Percentiles rank a stretch among this genome's conserved stretches.
phyloP scores from a whole-genome alignment of 2,329 filamentous ascomycete genomes.

The Aspergillus pseudoterreus region DNA sequence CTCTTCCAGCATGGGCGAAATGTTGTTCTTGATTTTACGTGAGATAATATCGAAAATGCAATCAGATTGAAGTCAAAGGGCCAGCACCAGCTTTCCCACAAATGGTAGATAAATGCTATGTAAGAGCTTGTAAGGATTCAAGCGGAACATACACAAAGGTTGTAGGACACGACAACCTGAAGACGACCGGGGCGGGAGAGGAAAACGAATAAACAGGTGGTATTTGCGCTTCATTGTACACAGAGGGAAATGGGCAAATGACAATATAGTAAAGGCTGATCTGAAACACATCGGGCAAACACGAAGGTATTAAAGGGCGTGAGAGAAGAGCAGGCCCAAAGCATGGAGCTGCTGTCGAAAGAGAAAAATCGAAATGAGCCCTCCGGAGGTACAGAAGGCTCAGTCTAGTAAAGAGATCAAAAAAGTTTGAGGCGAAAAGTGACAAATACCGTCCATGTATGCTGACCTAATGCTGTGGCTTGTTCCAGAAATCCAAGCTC shows the following conservation, averaged over 20 bases:
- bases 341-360: constrained; percentile 1
- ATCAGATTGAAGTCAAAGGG: background rate
- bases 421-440: constrained; percentile 2
- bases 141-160: constrained; percentile 12
- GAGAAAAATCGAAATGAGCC: constrained; percentile 15
- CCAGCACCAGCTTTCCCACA: constrained; percentile 14
- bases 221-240: constrained; percentile 44
- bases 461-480: constrained; percentile 30
- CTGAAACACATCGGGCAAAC: constrained; percentile 17
- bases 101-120: constrained; percentile 8
- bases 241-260: constrained; percentile 20
- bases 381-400: background rate
- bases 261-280: constrained; percentile 11
- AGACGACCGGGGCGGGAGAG: constrained; percentile 4
- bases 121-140: background rate
- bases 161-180: constrained; percentile 7
- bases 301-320: constrained; percentile 16
- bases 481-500: constrained; percentile 94
- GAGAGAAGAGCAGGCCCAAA: constrained; percentile 2
- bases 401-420: constrained; percentile 17
- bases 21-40: no score
- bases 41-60: background rate
- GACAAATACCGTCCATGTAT: constrained; percentile 7
- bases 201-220: constrained; percentile 25
- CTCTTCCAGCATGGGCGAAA: no score